A percentile compares a stretch with the other conserved stretches of the same genome.
Evolutionary conservation across 2,329 filamentous ascomycete genomes (phyloP).

Genomic region (Beauveria medogensis): DNA sequence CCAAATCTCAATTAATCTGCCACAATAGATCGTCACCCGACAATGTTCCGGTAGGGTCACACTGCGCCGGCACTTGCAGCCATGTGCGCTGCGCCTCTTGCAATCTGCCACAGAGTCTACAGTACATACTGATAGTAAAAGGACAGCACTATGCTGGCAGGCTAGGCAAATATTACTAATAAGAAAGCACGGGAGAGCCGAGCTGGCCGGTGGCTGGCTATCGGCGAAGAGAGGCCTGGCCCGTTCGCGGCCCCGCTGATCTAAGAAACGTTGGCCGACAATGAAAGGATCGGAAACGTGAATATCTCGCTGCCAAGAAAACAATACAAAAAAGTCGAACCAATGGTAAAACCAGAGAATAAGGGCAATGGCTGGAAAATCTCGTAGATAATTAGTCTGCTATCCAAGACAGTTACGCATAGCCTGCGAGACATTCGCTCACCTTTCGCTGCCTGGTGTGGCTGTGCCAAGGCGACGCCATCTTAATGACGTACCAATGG

Average conservation of each 20-base stretch:
- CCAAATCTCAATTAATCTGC: not conserved
- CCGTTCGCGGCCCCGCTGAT: conserved; percentile 4
- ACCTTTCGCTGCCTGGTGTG: not conserved
- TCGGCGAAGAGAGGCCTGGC: conserved; percentile 2
- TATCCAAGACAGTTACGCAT: not conserved
- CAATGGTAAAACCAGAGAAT: not conserved
- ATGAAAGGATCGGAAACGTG: not conserved
- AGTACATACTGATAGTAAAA: not conserved
- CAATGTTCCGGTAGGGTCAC: not conserved
- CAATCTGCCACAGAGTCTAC: no score
- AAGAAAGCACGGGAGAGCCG: not conserved
- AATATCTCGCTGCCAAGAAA: no score
- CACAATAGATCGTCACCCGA: not conserved
- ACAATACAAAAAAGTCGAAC: no score
- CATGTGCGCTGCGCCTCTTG: not conserved
- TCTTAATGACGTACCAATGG: conserved; percentile 9
- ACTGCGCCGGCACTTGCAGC: not conserved
- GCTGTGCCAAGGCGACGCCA: conserved; percentile 10
- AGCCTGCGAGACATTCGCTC: not conserved
- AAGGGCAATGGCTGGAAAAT: not conserved
- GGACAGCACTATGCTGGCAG: not conserved
- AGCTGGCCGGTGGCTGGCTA: not conserved
- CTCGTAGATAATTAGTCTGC: not conserved
- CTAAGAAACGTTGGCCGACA: not conserved
- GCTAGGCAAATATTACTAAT: not conserved